Evolutionary conservation across 345 rosid species (phyloP), one percentile per base, ranked within the genome.

Genomic region (Passiflora organensis): DNA sequence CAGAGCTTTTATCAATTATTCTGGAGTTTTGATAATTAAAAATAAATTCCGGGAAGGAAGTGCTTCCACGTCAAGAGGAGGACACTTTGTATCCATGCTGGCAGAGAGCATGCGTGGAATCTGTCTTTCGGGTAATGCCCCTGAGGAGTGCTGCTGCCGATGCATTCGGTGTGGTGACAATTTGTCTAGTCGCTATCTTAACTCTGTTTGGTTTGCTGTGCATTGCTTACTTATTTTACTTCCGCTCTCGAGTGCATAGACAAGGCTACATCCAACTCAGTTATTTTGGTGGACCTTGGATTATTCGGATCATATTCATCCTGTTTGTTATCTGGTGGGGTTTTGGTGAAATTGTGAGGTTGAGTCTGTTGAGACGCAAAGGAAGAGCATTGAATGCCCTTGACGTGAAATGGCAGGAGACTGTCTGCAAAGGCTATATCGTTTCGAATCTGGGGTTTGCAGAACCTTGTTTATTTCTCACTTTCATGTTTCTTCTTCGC

Each of bases 61-160:
- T 51, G 59, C 43, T 54, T 65, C 36, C 52, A 47, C 63, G 51
- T 68, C 77, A 71, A 51, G 72, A 76, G 59, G 64, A 58, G 89
- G 77, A 43, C 68, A 56, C 72, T 58, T 72, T 83, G 96, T 73
- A 87, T 83, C 95, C 89, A 89, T 93, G 96, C 99, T 93, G 88
- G 96, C 78, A 70, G 91, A 89, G 89, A 93, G 96, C 87, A 93
- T 89, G 94, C 88, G 86, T 80, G 97, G 89, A 84, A 78, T 80
- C 82, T 78, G 93, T 89, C 80, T 64, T 79, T 80, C 75, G 96
- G 97, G 97, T 93, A 78, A 93, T 93, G 99, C 97, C 96, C 97
- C 97, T 76, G 95, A 83, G 80, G 73, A 82, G 86, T 80, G 59
- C 75, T 74, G 76, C 77, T 83, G 78, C 99, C 91, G 97, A 89